Evolutionary conservation across 2,329 filamentous ascomycete species (phyloP).

Genomic region (Plectosphaerella plurivora): DNA sequence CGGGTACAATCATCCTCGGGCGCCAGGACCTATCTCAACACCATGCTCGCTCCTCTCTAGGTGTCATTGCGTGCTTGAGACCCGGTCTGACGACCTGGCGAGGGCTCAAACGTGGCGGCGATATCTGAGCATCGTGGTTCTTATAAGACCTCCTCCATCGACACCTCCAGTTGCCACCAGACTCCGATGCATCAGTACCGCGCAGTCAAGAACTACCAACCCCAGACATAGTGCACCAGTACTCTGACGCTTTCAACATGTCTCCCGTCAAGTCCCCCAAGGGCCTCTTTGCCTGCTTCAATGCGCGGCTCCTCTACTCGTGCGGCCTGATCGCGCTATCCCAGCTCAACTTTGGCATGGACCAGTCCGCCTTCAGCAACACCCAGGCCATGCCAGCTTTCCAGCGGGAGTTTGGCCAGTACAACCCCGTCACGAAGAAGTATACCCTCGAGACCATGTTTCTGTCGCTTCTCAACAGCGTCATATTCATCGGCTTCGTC

Average conservation of each 20-base stretch:
- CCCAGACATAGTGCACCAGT: not conserved
- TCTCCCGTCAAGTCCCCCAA: not conserved
- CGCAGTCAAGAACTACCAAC: not conserved
- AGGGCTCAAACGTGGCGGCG: not conserved
- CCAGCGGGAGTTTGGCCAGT: conserved; percentile 23
- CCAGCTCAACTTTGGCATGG: conserved; percentile 34
- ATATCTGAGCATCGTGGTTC: not conserved
- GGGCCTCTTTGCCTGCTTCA: conserved; percentile 6
- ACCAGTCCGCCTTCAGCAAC: conserved; percentile 28
- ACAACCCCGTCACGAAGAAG: conserved; percentile 13
- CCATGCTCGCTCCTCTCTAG: not conserved
- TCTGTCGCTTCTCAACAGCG: conserved; percentile 28
- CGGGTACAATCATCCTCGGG: no score
- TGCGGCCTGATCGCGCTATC: conserved; percentile 24
- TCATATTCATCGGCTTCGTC: conserved; percentile 25
- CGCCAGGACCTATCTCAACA: conserved; percentile 14
- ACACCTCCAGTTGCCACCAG: not conserved
- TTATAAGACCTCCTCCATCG: not conserved
- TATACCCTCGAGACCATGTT: conserved; percentile 22
- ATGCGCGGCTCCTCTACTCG: conserved; percentile 11
- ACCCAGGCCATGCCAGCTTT: conserved; percentile 32
- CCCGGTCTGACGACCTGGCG: not conserved
- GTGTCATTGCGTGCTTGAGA: not conserved
- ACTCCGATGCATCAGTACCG: not conserved
- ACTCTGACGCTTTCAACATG: not conserved